Conservation (phyloP, 805 yeast species). For the Myxozyma sirexii region DNA sequence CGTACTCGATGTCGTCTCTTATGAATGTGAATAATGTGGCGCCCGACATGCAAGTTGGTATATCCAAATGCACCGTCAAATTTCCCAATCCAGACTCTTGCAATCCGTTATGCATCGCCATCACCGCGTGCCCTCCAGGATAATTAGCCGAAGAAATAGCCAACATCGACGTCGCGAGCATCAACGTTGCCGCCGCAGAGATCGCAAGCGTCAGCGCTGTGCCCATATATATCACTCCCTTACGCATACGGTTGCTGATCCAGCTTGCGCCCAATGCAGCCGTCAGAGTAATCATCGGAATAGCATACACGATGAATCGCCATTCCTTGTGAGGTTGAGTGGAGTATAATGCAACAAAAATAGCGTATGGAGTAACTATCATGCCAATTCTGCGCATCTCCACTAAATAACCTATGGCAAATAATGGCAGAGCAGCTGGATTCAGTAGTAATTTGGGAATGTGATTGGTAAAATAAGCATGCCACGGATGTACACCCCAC, state of each 20-base stretch:
- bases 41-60: slow-evolving; percentile 86
- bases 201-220: slow-evolving; percentile 44
- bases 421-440: slow-evolving; percentile 43
- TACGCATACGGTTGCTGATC: slow-evolving; percentile 27
- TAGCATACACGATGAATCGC: slow-evolving; percentile 79
- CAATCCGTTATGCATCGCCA: slow-evolving; percentile 51
- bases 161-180: slow-evolving; percentile 48
- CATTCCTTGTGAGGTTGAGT: slow-evolving; percentile 91
- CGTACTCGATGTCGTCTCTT: slow-evolving; percentile 53
- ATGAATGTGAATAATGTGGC: slow-evolving; percentile 71
- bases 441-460: slow-evolving; percentile 46
- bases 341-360: slow-evolving; percentile 68
- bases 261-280: slow-evolving; percentile 62
- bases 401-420: slow-evolving; percentile 51
- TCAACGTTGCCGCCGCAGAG: slow-evolving; percentile 39
- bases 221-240: slow-evolving; percentile 38
- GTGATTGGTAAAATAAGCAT: slow-evolving; percentile 64
- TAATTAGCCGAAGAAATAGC: slow-evolving; percentile 73
- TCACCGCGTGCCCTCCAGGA: slow-evolving; percentile 84
- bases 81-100: slow-evolving; percentile 28
- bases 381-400: slow-evolving; percentile 38
- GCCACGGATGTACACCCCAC: slow-evolving; percentile 85
- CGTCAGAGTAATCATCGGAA: slow-evolving; percentile 66
- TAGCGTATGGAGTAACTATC: slow-evolving; percentile 53
- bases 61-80: slow-evolving; percentile 69